Conservation (phyloP, 345 rosid genomes). For the Hibiscus syriacus region DNA sequence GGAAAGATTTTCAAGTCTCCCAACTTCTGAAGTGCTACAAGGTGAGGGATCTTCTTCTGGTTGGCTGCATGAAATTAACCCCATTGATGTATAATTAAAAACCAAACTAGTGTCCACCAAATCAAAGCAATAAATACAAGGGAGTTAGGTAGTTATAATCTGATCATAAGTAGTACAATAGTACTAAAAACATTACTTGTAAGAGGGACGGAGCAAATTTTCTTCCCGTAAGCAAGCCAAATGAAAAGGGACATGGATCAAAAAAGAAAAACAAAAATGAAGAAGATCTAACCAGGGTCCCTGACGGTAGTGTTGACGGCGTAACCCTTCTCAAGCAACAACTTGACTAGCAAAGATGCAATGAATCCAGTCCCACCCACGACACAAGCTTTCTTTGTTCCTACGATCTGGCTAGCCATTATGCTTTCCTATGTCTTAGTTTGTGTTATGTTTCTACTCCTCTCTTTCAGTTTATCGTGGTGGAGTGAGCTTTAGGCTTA, state of each 20-base stretch:
- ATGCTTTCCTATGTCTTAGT: constrained; percentile 12
- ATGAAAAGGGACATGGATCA: background rate
- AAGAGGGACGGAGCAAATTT: too few relatives aligned
- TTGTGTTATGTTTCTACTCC: too few relatives aligned
- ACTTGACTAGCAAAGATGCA: constrained; percentile 67
- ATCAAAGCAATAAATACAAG: background rate
- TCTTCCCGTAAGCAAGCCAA: background rate
- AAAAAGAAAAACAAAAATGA: background rate
- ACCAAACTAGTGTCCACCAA: too few relatives aligned
- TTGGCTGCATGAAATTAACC: constrained; percentile 33
- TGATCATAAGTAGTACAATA: background rate
- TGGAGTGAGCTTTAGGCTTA: too few relatives aligned
- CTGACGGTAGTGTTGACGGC: constrained; percentile 79
- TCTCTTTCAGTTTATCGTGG: too few relatives aligned
- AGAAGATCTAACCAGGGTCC: constrained; percentile 42
- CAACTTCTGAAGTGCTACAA: constrained; percentile 37
- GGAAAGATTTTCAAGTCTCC: constrained; percentile 59
- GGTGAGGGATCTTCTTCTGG: constrained; percentile 53
- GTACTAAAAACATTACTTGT: background rate
- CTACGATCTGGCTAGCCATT: too few relatives aligned
- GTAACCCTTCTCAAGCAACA: constrained; percentile 66
- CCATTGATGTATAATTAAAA: too few relatives aligned
- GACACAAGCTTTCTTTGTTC: constrained; percentile 58
- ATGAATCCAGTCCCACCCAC: constrained; percentile 74
- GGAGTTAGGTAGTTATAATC: background rate